Evolutionary conservation across 2,329 filamentous ascomycete species (phyloP).

Genomic region (Gnomoniopsis smithogilvyi): DNA sequence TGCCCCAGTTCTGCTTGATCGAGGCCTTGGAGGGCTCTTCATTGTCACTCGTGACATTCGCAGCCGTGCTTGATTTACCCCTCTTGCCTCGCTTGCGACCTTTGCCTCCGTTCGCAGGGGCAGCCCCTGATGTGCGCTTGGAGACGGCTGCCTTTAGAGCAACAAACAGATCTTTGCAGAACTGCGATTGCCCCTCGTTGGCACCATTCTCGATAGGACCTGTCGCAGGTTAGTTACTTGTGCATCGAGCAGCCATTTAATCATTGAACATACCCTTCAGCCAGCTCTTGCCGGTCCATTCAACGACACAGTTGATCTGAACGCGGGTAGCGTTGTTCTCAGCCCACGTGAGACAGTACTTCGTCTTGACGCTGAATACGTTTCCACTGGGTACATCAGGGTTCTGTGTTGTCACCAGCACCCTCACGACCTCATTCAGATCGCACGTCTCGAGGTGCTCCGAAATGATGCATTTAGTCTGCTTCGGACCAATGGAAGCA

Average conservation of each 20-base stretch:
- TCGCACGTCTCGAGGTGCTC: slow-evolving; percentile 84
- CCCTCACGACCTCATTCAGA: slow-evolving; percentile 78
- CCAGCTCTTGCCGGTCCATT: slow-evolving; percentile 99
- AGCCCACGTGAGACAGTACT: slow-evolving; percentile 92
- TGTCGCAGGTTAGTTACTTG: slow-evolving; percentile 32
- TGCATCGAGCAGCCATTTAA: slow-evolving; percentile 5
- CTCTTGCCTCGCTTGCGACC: slow-evolving; percentile 62
- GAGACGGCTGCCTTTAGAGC: slow-evolving; percentile 71
- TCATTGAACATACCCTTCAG: slow-evolving; percentile 69
- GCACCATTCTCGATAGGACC: slow-evolving; percentile 95
- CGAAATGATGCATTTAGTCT: slow-evolving; percentile 90
- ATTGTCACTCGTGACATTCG: slow-evolving; percentile 36
- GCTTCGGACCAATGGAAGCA: slow-evolving; percentile 80
- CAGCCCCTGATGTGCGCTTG: slow-evolving; percentile 50
- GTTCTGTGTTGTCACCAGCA: slow-evolving; percentile 82
- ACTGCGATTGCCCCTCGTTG: slow-evolving; percentile 81
- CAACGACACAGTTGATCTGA: slow-evolving; percentile 83
- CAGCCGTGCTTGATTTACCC: slow-evolving; percentile 43
- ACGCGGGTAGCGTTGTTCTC: slow-evolving; percentile 81
- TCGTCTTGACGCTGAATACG: slow-evolving; percentile 87
- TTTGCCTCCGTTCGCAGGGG: slow-evolving; percentile 46
- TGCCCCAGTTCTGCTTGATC: slow-evolving; percentile 63
- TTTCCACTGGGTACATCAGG: slow-evolving; percentile 95
- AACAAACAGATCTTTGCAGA: slow-evolving; percentile 76
- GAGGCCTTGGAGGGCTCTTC: slow-evolving; percentile 39